A percentile compares a stretch with the other conserved stretches of the same genome.
Evolutionary conservation across 768 basidiomycete species (phyloP).

Genomic region (Lentinula guzmanii): DNA sequence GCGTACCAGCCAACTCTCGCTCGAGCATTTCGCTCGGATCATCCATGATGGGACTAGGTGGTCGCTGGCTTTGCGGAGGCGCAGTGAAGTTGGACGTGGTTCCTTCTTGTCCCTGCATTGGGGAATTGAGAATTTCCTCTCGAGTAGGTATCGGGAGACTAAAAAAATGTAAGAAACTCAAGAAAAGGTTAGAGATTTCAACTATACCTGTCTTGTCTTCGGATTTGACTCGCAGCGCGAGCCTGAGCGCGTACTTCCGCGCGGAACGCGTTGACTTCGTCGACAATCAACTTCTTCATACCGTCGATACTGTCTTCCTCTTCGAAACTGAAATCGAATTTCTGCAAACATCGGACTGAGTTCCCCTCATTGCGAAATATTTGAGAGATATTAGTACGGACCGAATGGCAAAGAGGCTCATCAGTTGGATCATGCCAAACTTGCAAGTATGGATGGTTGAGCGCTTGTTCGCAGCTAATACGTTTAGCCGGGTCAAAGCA

Average conservation of each 20-base stretch:
- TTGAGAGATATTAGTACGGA: slow-evolving; percentile 23
- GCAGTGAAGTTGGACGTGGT: slow-evolving; percentile 66
- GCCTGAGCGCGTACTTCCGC: slow-evolving; percentile 85
- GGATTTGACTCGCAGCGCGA: slow-evolving; percentile 63
- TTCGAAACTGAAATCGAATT: slow-evolving; percentile 96
- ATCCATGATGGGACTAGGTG: slow-evolving; percentile 72
- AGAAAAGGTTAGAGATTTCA: not conserved
- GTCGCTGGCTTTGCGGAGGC: slow-evolving; percentile 29
- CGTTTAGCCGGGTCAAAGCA: slow-evolving; percentile 96
- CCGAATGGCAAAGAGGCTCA: slow-evolving; percentile 80
- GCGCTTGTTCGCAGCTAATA: slow-evolving; percentile 92
- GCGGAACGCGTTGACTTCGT: slow-evolving; percentile 88
- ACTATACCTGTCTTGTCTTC: slow-evolving; percentile 68
- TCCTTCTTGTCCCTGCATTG: slow-evolving; percentile 66
- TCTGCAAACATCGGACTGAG: slow-evolving; percentile 30
- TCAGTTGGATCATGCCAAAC: slow-evolving; percentile 99
- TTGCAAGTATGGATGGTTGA: slow-evolving; percentile 89
- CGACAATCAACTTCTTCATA: slow-evolving; percentile 93
- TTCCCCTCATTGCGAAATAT: not conserved
- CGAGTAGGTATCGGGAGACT: slow-evolving; percentile 77
- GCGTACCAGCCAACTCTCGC: slow-evolving; percentile 75
- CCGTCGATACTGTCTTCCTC: slow-evolving; percentile 95
- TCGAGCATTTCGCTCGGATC: slow-evolving; percentile 84
- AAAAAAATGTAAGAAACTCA: not conserved
- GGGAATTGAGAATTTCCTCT: slow-evolving; percentile 77